Conservation (phyloP, 179 eudicot species). For the Pouteria campechiana region DNA sequence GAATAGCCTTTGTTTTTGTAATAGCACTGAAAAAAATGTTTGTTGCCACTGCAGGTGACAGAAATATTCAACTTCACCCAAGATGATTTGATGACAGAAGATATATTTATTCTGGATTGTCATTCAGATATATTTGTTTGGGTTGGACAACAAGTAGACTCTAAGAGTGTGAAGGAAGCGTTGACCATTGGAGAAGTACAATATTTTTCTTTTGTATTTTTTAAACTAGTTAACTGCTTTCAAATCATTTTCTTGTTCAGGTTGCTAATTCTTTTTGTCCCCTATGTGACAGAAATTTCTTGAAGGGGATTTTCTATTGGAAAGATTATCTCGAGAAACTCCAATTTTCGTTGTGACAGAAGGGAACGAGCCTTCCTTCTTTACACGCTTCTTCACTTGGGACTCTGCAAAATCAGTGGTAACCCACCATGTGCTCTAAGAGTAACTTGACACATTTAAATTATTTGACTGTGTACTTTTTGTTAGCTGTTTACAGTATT, state of each 20-base stretch:
- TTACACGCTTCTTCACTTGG: conserved; percentile 92
- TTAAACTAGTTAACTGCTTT: not conserved
- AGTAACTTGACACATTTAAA: no score
- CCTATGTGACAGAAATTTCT: conserved; percentile 71
- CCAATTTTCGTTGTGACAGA: conserved; percentile 70
- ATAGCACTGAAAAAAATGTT: no score
- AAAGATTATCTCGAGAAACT: conserved; percentile 58
- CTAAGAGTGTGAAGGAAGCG: conserved; percentile 49
- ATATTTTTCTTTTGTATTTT: not conserved
- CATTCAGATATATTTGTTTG: conserved; percentile 75
- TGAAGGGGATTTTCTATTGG: conserved; percentile 65
- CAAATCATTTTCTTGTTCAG: not conserved
- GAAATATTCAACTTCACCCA: conserved; percentile 86
- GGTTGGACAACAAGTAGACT: conserved; percentile 79
- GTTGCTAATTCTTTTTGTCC: conserved; percentile 1
- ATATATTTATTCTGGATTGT: conserved; percentile 71
- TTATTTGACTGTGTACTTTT: no score
- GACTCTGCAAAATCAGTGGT: conserved; percentile 68
- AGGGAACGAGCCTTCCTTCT: conserved; percentile 89
- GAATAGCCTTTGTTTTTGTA: no score
- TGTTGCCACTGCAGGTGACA: conserved; percentile 43
- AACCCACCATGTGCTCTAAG: no score
- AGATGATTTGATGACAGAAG: conserved; percentile 97
- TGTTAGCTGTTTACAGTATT: no score
- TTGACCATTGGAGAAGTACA: conserved; percentile 70